These are phyloP conservation scores for Populus hybrid DNA, from an alignment of 441 rosid genomes.

Conservation along the genomic window DNA sequence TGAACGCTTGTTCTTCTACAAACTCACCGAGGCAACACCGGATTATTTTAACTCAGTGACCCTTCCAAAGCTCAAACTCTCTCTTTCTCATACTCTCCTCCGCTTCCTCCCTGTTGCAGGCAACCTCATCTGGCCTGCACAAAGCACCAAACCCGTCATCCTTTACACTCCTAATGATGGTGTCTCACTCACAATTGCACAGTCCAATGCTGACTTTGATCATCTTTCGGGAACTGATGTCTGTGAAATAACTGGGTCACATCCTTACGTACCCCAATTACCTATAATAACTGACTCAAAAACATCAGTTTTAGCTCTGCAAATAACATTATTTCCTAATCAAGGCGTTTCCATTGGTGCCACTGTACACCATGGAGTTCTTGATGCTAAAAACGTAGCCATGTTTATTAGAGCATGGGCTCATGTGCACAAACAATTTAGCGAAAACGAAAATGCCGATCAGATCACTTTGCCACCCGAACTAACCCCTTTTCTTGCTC, in stretches of 20 bases:
- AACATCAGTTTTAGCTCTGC: conserved; percentile 4
- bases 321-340: conserved; percentile 14
- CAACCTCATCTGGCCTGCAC: conserved; percentile 19
- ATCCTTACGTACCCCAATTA: conserved; percentile 3
- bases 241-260: not conserved
- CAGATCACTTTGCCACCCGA: conserved; percentile 11
- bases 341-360: conserved; percentile 13
- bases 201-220: conserved; percentile 17
- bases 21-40: conserved; percentile 5
- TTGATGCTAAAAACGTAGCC: conserved; percentile 10
- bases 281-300: not conserved
- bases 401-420: conserved; percentile 18
- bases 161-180: conserved; percentile 21
- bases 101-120: conserved; percentile 23
- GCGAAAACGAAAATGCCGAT: not conserved
- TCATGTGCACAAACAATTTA: not conserved
- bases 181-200: conserved; percentile 31
- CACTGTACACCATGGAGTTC: conserved; percentile 6
- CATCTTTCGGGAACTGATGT: not conserved
- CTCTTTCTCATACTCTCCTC: not conserved
- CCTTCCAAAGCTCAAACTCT: not conserved
- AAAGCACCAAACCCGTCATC: conserved; percentile 25
- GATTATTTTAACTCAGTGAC: not conserved
- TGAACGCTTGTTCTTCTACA: not conserved
- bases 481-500: conserved; percentile 28